A percentile compares a stretch with the other conserved stretches of the same genome.
phyloP scores from a whole-genome alignment of 2,329 filamentous ascomycete species.

The Sarocladium kiliense region DNA sequence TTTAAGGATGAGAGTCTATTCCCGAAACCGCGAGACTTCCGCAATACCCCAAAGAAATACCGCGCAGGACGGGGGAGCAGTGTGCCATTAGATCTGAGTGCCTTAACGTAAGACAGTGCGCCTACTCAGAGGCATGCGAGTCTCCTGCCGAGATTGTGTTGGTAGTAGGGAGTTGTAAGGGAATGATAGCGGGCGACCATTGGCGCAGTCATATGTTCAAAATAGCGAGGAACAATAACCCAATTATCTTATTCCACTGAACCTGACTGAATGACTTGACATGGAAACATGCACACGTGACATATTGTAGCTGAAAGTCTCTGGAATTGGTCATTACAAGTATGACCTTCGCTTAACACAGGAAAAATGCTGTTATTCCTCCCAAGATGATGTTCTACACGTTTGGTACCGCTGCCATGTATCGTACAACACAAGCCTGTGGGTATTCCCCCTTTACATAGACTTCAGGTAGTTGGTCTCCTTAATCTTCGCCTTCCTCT shows the following conservation, averaged over 20 bases:
- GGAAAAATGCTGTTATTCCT: background rate
- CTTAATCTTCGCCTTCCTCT: constrained; percentile 73
- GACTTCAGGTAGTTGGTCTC: constrained; percentile 81
- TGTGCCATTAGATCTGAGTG: constrained; percentile 79
- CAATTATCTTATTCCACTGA: too few species aligned
- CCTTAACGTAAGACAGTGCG: constrained; percentile 28
- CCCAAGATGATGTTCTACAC: constrained; percentile 16
- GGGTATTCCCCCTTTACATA: constrained; percentile 47
- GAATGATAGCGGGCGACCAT: too few species aligned
- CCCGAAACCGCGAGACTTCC: constrained; percentile 79
- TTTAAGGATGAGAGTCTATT: constrained; percentile 79
- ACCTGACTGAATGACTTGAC: too few species aligned
- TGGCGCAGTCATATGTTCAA: too few species aligned
- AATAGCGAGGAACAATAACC: too few species aligned
- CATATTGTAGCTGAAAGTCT: too few species aligned
- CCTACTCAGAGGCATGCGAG: too few species aligned
- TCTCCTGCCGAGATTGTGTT: too few species aligned
- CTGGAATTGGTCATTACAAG: too few species aligned
- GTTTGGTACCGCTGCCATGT: constrained; percentile 16
- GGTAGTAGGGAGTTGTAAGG: too few species aligned
- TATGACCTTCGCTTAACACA: too few species aligned
- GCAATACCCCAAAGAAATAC: constrained; percentile 71
- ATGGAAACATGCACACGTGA: too few species aligned
- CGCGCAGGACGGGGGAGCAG: constrained; percentile 88
- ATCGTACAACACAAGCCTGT: constrained; percentile 19